Conservation (phyloP, 2,329 filamentous ascomycete species). For the Alternaria gaisen region DNA sequence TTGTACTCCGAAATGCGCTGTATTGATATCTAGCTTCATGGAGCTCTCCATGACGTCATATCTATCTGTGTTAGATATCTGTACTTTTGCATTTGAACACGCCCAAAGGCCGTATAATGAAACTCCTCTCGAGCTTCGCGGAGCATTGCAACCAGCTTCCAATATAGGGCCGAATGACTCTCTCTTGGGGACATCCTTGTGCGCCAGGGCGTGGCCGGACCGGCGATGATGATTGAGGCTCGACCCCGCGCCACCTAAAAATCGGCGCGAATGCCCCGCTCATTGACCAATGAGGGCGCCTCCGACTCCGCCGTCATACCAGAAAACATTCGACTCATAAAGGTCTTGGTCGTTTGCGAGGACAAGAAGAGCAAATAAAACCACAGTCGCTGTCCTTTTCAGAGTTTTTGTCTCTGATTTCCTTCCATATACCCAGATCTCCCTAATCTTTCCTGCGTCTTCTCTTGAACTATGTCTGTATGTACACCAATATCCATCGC, state of each 20-base stretch:
- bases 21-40: background rate
- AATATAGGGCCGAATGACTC: background rate
- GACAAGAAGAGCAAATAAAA: conserved; percentile 12
- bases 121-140: too few relatives aligned
- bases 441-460: background rate
- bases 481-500: conserved; percentile 17
- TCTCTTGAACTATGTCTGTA: conserved; percentile 39
- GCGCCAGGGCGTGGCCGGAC: conserved; percentile 8
- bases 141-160: background rate
- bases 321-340: conserved; percentile 41
- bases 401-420: background rate
- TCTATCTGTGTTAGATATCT: background rate
- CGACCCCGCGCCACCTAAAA: conserved; percentile 18
- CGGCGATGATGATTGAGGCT: conserved; percentile 12
- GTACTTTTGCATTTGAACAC: background rate
- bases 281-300: conserved; percentile 35
- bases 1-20: background rate
- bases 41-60: background rate
- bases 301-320: conserved; percentile 34
- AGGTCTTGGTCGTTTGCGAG: conserved; percentile 22
- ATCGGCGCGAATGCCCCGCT: conserved; percentile 17
- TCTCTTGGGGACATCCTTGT: background rate
- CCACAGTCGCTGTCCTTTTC: conserved; percentile 3
- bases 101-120: background rate
- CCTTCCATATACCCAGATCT: background rate